Evolutionary conservation across 2,329 filamentous ascomycete species (phyloP), one percentile per base, ranked within the genome.

Genomic region (Trichoderma arundinaceum): DNA sequence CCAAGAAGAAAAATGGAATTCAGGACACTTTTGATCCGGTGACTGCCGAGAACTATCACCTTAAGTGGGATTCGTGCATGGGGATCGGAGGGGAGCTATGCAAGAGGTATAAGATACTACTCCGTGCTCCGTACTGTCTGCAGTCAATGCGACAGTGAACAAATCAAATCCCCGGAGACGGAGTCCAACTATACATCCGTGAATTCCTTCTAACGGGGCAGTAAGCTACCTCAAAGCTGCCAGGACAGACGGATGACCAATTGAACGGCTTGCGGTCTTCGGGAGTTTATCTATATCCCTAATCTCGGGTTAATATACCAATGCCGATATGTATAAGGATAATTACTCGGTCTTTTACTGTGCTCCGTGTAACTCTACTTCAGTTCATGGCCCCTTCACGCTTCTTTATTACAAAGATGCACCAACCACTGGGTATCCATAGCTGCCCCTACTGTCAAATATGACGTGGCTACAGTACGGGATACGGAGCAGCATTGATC

Each of bases 161-260:
- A 17, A 41, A 15, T 12, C 22, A 28, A 28, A 28, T 28, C 22
- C 33, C 19, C 13, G 44, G 54, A 51, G 57, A 33, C 44, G 44
- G 44, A 51, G 33, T 41, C 46, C 35, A 51, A 41, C 46, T 41
- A 51, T 60, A 19, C 46, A 39, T 33, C 58, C 58, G 33, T 19
- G 39, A 28, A 38, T 28, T 32, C 41, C 9, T 51, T 15, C 44
- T 35, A 61, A 41, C 4, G 44, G 38, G 19, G 46, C 44, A 49
- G n/a, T 13, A 33, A 15, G 35, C 44, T 33, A 17, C n/a, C 15
- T 51, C 56, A n/a, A 17, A 49, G 43, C 8, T 39, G 33, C 43
- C 56, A n/a, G 33, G 22, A 28, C 22, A 4, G 32, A 22, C 43
- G 13, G 39, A 12, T 35, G 32, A 10, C 56, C 48, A 44, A 28